A percentile compares a stretch with the other conserved stretches of the same genome.
Conservation (phyloP, 176 grass and related monocot genomes). For the Thalia dealbata region DNA sequence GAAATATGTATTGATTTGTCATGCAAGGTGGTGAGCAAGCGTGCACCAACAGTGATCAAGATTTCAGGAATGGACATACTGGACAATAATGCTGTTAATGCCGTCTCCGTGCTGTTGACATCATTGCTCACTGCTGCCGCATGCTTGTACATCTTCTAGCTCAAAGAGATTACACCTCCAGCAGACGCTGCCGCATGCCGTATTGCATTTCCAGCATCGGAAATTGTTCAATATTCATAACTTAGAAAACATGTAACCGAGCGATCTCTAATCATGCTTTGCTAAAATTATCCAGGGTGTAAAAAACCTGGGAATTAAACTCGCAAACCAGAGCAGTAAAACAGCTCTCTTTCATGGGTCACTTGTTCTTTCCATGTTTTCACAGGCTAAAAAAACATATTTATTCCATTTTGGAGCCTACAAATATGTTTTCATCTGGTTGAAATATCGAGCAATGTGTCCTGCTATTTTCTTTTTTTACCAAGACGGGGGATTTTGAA, state of each 20-base stretch:
- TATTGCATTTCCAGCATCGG: not conserved
- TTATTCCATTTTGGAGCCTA: too few species aligned
- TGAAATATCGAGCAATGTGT: too few species aligned
- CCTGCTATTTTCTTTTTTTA: too few species aligned
- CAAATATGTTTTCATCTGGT: too few species aligned
- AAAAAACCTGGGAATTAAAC: too few species aligned
- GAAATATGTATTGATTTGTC: not conserved
- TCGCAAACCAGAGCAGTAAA: too few species aligned
- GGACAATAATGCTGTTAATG: constrained; percentile 81
- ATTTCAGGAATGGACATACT: constrained; percentile 81
- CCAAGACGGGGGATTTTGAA: too few species aligned
- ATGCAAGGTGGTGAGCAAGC: constrained; percentile 60
- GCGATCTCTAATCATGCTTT: too few species aligned
- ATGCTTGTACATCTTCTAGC: constrained; percentile 55
- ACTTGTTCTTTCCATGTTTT: too few species aligned
- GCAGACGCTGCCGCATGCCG: not conserved
- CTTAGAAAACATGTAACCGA: not conserved
- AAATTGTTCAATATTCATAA: not conserved
- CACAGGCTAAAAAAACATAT: too few species aligned
- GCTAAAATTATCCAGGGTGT: too few species aligned
- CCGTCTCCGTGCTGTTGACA: constrained; percentile 56
- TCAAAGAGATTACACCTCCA: not conserved
- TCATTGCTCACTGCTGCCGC: constrained; percentile 39
- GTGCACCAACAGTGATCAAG: constrained; percentile 45
- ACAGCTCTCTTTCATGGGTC: too few species aligned